A percentile compares a stretch with the other conserved stretches of the same genome.
Conservation (phyloP, 352 stramenopile species). For the Globisporangium solare region DNA sequence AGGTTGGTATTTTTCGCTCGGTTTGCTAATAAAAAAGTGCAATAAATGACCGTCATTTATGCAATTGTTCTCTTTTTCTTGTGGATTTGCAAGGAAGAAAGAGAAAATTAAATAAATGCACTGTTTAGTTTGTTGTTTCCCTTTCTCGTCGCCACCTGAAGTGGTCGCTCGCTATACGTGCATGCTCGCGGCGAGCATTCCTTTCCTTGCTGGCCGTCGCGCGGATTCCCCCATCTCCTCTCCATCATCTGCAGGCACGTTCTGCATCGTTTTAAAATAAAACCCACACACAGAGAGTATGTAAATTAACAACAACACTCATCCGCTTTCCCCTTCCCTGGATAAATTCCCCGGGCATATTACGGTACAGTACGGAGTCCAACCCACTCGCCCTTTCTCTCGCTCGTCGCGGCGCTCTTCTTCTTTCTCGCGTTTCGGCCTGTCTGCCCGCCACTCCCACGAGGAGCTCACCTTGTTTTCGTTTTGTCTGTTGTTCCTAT, state of each 20-base stretch:
- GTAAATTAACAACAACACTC: slow-evolving; percentile 3
- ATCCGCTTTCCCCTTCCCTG: not conserved
- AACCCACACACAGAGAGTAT: too few relatives aligned
- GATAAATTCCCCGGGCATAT: not conserved
- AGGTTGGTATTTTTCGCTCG: not conserved
- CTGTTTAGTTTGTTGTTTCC: not conserved
- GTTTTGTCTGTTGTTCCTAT: not conserved
- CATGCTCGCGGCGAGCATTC: too few relatives aligned
- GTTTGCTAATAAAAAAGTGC: not conserved
- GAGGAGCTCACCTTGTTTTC: slow-evolving; percentile 8
- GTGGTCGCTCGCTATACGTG: too few relatives aligned
- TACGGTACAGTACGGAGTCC: too few relatives aligned
- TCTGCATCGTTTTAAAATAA: not conserved
- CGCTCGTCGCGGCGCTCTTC: slow-evolving; percentile 1
- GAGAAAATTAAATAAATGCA: too few relatives aligned
- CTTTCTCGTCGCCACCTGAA: not conserved
- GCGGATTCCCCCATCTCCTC: slow-evolving; percentile 4
- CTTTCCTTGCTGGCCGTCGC: not conserved
- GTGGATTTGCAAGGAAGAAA: not conserved
- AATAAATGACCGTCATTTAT: not conserved
- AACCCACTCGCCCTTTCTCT: slow-evolving; percentile 8
- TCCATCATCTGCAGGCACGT: slow-evolving; percentile 1
- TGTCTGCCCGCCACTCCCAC: slow-evolving; percentile 6
- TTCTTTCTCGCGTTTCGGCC: not conserved
- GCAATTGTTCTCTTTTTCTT: too few relatives aligned